Conservation (phyloP, 805 yeast species). For the Saccharomycopsis javanensis region DNA sequence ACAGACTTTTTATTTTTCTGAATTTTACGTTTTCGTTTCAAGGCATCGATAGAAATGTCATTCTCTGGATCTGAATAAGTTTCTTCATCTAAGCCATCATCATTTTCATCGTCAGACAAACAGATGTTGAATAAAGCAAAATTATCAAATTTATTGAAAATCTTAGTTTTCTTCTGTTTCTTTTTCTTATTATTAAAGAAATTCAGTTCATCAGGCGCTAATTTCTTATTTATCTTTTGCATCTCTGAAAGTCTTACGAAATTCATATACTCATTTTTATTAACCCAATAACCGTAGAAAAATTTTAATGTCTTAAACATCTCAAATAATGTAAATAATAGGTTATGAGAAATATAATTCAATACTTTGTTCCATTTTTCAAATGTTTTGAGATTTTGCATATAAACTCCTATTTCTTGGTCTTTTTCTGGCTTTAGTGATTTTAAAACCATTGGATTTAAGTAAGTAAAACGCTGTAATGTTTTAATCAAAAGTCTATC, state of each 20-base stretch:
- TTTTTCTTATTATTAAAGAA: background rate
- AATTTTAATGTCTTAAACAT: constrained; percentile 14
- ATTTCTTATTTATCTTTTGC: constrained; percentile 1
- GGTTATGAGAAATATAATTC: constrained; percentile 8
- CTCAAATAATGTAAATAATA: constrained; percentile 14
- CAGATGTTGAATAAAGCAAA: constrained; percentile 14
- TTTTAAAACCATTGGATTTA: background rate
- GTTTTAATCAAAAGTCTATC: background rate
- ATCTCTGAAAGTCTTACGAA: constrained; percentile 11
- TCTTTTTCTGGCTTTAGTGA: background rate
- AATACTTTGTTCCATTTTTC: constrained; percentile 1
- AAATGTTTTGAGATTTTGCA: constrained; percentile 6
- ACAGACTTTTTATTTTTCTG: constrained; percentile 2
- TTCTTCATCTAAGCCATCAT: constrained; percentile 6
- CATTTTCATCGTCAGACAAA: constrained; percentile 14
- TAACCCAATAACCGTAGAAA: constrained; percentile 16
- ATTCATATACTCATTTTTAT: constrained; percentile 14
- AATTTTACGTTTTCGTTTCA: constrained; percentile 2
- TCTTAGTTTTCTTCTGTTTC: background rate
- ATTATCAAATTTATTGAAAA: constrained; percentile 12
- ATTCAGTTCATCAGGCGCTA: background rate
- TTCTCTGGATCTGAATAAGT: constrained; percentile 17
- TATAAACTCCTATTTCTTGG: background rate
- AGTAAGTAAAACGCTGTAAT: background rate
- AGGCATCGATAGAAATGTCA: constrained; percentile 6